Percentiles rank a stretch among this genome's conserved stretches.
Conservation (phyloP, 805 yeast genomes). For the Myxozyma neotropica region DNA sequence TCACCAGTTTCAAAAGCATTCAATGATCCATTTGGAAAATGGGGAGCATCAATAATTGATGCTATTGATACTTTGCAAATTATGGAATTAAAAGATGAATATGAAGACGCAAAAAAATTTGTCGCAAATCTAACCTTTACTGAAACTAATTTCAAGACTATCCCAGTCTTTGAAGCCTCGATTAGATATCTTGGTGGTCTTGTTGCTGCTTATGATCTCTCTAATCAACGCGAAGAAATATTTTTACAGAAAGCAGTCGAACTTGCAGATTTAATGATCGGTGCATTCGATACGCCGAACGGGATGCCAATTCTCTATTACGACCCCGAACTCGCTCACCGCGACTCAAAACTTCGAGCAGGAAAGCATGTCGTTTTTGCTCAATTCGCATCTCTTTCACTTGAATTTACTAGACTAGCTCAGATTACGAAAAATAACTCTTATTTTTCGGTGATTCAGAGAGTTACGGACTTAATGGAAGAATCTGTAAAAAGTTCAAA, state of each 20-base stretch:
- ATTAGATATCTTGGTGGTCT: slow-evolving; percentile 59
- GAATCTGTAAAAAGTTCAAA: slow-evolving; percentile 42
- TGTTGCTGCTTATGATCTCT: slow-evolving; percentile 55
- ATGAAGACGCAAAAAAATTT: slow-evolving; percentile 45
- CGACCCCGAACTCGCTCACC: slow-evolving; percentile 45
- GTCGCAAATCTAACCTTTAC: slow-evolving; percentile 48
- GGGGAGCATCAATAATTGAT: slow-evolving; percentile 58
- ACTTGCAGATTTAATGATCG: slow-evolving; percentile 53
- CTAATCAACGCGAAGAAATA: slow-evolving; percentile 42
- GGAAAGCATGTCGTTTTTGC: slow-evolving; percentile 45
- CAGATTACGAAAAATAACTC: slow-evolving; percentile 53
- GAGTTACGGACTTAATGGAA: slow-evolving; percentile 48
- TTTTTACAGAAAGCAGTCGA: slow-evolving; percentile 49
- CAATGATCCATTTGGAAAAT: slow-evolving; percentile 50
- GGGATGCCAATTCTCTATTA: slow-evolving; percentile 54
- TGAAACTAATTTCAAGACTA: slow-evolving; percentile 47
- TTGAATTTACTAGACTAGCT: slow-evolving; percentile 57
- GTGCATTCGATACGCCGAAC: slow-evolving; percentile 63
- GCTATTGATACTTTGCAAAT: slow-evolving; percentile 55
- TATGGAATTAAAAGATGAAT: slow-evolving; percentile 49
- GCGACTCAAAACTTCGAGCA: slow-evolving; percentile 36
- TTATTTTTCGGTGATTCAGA: slow-evolving; percentile 53
- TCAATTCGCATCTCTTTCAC: slow-evolving; percentile 53
- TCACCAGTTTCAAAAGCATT: slow-evolving; percentile 44
- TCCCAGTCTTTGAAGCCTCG: slow-evolving; percentile 56